A percentile compares a stretch with the other conserved stretches of the same genome.
Conservation (phyloP, 2,329 filamentous ascomycete species). For the Aspergillus viridinutans region DNA sequence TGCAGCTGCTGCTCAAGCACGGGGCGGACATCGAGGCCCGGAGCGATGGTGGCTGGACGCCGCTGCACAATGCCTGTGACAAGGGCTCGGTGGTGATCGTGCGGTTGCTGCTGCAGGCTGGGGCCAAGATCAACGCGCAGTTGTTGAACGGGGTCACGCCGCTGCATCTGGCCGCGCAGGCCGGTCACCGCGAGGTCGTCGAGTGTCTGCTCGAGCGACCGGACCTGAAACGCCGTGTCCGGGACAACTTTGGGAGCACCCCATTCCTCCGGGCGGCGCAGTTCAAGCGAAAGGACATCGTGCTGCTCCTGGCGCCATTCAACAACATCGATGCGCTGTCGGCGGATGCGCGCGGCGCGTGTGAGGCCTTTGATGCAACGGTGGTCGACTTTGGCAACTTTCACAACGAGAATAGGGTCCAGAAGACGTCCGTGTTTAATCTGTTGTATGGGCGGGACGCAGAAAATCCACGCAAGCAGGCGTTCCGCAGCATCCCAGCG, state of each 20-base stretch:
- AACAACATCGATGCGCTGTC: constrained; percentile 35
- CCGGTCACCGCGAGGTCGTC: constrained; percentile 35
- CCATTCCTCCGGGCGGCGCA: constrained; percentile 39
- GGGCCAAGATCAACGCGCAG: constrained; percentile 36
- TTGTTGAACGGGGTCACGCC: constrained; percentile 37
- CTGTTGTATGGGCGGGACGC: constrained; percentile 49
- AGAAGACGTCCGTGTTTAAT: constrained; percentile 49
- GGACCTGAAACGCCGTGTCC: constrained; percentile 28
- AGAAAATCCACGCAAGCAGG: constrained; percentile 43
- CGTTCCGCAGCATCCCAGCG: constrained; percentile 44
- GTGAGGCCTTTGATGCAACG: constrained; percentile 49
- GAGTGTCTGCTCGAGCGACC: constrained; percentile 30
- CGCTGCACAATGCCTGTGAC: constrained; percentile 52
- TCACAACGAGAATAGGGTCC: constrained; percentile 42
- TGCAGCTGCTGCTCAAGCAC: constrained; percentile 40
- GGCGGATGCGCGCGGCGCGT: constrained; percentile 42
- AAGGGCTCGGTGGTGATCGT: constrained; percentile 46
- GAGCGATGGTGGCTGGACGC: constrained; percentile 51
- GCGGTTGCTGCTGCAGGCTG: constrained; percentile 37
- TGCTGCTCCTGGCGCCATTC: constrained; percentile 33
- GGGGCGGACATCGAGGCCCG: constrained; percentile 45
- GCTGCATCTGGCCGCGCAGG: constrained; percentile 39
- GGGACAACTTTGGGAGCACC: constrained; percentile 39
- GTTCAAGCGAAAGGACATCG: constrained; percentile 35
- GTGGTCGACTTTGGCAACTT: constrained; percentile 51